These are phyloP conservation scores for Penicillium freii DNA, from an alignment of 2,329 filamentous ascomycete genomes.

Conservation along the genomic window DNA sequence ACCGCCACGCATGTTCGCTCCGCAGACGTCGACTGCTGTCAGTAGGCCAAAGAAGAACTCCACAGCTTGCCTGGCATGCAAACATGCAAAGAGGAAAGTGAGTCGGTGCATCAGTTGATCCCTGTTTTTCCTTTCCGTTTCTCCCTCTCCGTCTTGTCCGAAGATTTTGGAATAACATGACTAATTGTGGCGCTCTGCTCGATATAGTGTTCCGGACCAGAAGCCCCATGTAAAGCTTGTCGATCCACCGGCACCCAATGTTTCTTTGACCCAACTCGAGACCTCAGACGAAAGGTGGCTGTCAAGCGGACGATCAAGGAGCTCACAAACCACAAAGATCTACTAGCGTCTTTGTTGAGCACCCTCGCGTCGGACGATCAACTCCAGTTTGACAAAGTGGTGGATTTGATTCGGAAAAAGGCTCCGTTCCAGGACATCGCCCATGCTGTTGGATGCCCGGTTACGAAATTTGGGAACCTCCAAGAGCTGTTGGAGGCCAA, in stretches of 20 bases:
- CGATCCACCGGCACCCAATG: constrained; percentile 30
- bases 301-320: constrained; percentile 38
- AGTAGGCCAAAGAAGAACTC: constrained; percentile 37
- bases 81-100: constrained; percentile 40
- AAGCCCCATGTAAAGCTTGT: constrained; percentile 39
- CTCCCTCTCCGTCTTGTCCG: background rate
- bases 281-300: constrained; percentile 39
- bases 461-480: constrained; percentile 20
- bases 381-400: constrained; percentile 24
- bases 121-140: background rate
- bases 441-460: constrained; percentile 19
- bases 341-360: constrained; percentile 33
- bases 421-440: constrained; percentile 29
- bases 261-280: constrained; percentile 37
- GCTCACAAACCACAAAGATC: constrained; percentile 33
- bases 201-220: constrained; percentile 37
- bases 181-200: constrained; percentile 4
- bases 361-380: constrained; percentile 29
- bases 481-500: constrained; percentile 6
- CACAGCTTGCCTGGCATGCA: constrained; percentile 37
- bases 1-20: constrained; percentile 22
- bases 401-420: constrained; percentile 31
- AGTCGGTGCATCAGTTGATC: background rate
- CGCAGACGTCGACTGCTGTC: constrained; percentile 21
- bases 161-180: background rate